Base-by-base conservation (phyloP, 306 rosid species). In the Luffa acutangula region DNA sequence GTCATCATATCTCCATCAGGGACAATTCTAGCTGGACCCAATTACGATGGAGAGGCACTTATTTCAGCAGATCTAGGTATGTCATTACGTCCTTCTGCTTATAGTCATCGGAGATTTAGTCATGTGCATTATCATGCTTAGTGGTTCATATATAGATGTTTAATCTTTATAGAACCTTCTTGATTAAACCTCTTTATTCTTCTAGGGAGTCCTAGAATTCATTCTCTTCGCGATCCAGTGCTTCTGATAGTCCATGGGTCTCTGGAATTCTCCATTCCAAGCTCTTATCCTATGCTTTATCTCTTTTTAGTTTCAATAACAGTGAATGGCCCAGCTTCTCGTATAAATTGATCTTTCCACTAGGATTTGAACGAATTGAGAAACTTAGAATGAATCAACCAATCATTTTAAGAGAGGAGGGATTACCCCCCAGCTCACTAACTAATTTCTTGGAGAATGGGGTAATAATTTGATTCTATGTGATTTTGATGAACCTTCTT, bases 1-100 rank as follows among this genome's bases (percentile, higher is more conserved):
- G 97, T 87, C 83, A 94, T 94, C 51, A 85, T 94, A 75, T 94
- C 98, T 67, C 98, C 98, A 4, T 86, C 95, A 48, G 98, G 98
- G 77, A 71, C 81, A 63, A 85, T 94, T 85, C 88, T 94, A 36
- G 97, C 97, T 11, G 98, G 97, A 78, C 98, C 98, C 60, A 92
- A 91, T 87, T 91, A 87, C 56, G 95, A 94, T 18, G 98, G 95
- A 57, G 97, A 94, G 89, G 93, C 92, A 37, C 93, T 94, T 43
- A 89, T 92, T 80, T 75, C 97, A 59, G 97, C 98, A 48, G 98
- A 94, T 87, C 89, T 94, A 46, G 97, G 98, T 94, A 87, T 80
- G 86, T 66, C 81, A 25, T 34, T 9, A 39, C 39, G 42, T 75
- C 62, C 76, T 70, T 67, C 75, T 66, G 36, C 54, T 70, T 45